Conservation (phyloP, 2,329 filamentous ascomycete genomes). For the Torrubiellomyces zombiae region DNA sequence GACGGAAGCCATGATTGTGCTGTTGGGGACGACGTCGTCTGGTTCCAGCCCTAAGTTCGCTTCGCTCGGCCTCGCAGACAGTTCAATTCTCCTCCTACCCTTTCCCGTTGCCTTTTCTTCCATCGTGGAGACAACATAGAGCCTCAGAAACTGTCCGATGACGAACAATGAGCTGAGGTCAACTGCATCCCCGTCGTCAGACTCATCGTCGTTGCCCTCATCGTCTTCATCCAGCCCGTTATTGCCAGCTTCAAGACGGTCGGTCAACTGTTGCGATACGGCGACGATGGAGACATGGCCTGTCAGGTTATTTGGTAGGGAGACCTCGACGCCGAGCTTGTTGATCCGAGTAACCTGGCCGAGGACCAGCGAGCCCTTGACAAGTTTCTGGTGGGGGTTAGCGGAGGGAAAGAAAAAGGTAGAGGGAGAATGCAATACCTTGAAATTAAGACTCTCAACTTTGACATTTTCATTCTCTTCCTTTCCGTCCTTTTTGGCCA, state of each 20-base stretch:
- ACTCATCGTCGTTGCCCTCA: slow-evolving; percentile 35
- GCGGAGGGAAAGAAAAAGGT: slow-evolving; percentile 4
- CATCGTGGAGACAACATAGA: slow-evolving; percentile 62
- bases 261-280: slow-evolving; percentile 66
- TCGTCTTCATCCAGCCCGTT: slow-evolving; percentile 37
- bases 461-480: slow-evolving; percentile 41
- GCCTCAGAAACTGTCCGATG: slow-evolving; percentile 76
- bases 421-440: slow-evolving; percentile 35
- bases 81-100: slow-evolving; percentile 66
- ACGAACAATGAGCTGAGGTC: slow-evolving; percentile 62
- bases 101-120: slow-evolving; percentile 47
- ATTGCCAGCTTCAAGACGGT: slow-evolving; percentile 55
- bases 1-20: slow-evolving; percentile 74
- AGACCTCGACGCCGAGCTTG: slow-evolving; percentile 58
- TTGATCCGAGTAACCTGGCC: slow-evolving; percentile 76
- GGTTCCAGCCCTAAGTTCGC: slow-evolving; percentile 60
- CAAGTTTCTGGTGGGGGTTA: slow-evolving; percentile 45
- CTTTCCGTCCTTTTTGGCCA: slow-evolving; percentile 25
- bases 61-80: slow-evolving; percentile 65
- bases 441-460: slow-evolving; percentile 79
- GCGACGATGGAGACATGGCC: slow-evolving; percentile 85
- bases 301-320: slow-evolving; percentile 81
- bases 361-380: slow-evolving; percentile 73
- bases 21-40: slow-evolving; percentile 57
- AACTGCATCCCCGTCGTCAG: slow-evolving; percentile 38